phyloP scores from a whole-genome alignment of 768 basidiomycete genomes.

The Pilatotrama ljubarskyi region DNA sequence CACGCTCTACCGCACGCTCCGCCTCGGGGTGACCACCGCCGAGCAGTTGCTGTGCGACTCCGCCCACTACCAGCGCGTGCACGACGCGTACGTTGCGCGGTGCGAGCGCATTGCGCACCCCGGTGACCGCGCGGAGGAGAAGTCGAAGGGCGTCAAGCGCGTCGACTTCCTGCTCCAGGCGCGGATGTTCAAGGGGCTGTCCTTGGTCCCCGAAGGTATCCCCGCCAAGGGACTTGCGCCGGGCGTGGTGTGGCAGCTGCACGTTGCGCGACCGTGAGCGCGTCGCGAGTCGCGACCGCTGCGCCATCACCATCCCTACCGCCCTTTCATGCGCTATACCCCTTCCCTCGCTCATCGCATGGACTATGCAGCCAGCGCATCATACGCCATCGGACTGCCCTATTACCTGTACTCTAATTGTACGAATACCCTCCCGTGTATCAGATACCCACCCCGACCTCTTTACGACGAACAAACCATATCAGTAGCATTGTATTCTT shows the following conservation, averaged over 20 bases:
- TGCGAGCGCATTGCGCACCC: constrained; percentile 36
- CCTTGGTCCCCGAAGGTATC: constrained; percentile 20
- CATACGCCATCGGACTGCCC: constrained; percentile 9
- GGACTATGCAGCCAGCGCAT: constrained; percentile 18
- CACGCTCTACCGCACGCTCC: constrained; percentile 47
- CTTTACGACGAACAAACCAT: neutral
- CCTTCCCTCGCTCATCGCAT: neutral
- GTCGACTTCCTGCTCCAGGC: constrained; percentile 51
- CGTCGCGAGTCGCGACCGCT: constrained; percentile 3
- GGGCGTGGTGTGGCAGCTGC: constrained; percentile 22
- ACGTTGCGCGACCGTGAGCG: constrained; percentile 21
- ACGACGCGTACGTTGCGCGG: constrained; percentile 43
- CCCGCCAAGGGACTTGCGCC: constrained; percentile 19
- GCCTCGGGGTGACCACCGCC: constrained; percentile 36
- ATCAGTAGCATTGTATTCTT: neutral
- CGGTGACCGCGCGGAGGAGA: constrained; percentile 39
- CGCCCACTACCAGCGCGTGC: constrained; percentile 38
- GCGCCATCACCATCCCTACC: constrained; percentile 4
- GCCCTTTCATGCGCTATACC: neutral
- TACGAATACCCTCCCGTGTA: constrained; percentile 16
- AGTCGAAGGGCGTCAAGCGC: constrained; percentile 49
- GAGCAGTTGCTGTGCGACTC: constrained; percentile 42
- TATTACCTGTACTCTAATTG: constrained; percentile 3
- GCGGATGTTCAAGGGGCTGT: constrained; percentile 24
- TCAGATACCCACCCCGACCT: constrained; percentile 3